Evolutionary conservation across 352 stramenopile species (phyloP).

Genomic region (Phytopythium cucurbitacearum): DNA sequence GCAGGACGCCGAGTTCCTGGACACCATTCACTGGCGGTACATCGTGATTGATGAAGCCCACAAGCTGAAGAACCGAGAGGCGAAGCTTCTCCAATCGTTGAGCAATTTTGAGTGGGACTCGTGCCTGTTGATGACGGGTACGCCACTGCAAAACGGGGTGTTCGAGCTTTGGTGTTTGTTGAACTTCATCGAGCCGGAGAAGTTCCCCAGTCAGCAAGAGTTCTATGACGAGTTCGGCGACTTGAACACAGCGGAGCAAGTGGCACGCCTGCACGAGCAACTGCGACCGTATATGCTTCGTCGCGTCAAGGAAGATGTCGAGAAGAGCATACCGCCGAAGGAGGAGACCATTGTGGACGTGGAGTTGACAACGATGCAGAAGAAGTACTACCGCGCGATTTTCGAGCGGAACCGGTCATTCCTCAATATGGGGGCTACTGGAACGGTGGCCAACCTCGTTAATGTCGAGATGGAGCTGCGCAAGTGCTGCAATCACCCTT

Average conservation of each 20-base stretch:
- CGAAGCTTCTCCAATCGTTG: conserved; percentile 91
- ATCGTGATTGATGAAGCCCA: conserved; percentile 99
- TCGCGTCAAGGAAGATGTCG: conserved; percentile 99
- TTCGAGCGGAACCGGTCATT: conserved; percentile 98
- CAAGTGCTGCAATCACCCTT: conserved; percentile 99
- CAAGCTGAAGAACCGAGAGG: conserved; percentile 97
- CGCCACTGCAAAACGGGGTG: conserved; percentile 99
- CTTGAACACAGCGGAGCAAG: conserved; percentile 94
- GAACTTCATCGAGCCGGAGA: conserved; percentile 97
- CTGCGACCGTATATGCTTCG: conserved; percentile 98
- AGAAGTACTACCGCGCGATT: conserved; percentile 96
- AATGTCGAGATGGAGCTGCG: conserved; percentile 99
- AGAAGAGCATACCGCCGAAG: conserved; percentile 98
- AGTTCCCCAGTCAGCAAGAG: conserved; percentile 92
- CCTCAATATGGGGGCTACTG: conserved; percentile 81
- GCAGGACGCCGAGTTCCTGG: conserved; percentile 90
- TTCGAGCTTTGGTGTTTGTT: conserved; percentile 99
- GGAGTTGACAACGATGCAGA: conserved; percentile 99
- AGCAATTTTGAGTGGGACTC: conserved; percentile 81
- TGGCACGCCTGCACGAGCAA: conserved; percentile 94
- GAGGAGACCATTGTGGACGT: conserved; percentile 99
- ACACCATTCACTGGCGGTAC: conserved; percentile 94
- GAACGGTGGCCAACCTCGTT: conserved; percentile 95
- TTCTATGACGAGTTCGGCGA: conserved; percentile 97
- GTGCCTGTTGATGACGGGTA: conserved; percentile 96